Percentiles rank a stretch among this genome's conserved stretches.
Conservation (phyloP, 192 early-diverging fungal species). For the Lobulomyces angularis region DNA sequence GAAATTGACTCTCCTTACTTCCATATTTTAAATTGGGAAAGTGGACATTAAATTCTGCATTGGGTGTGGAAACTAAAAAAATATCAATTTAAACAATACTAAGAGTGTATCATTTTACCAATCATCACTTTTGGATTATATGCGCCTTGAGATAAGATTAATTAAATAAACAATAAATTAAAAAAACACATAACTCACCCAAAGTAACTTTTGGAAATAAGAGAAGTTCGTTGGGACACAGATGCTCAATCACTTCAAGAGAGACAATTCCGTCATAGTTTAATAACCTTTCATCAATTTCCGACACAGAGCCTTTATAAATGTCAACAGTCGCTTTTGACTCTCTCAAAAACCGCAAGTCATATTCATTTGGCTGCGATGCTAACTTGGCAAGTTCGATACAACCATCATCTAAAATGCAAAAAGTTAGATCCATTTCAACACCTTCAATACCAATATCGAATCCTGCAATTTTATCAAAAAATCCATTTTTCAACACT, state of each 20-base stretch:
- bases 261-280: conserved; percentile 64
- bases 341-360: conserved; percentile 45
- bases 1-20: conserved; percentile 41
- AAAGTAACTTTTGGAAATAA: no score
- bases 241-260: conserved; percentile 47
- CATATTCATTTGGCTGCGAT: conserved; percentile 49
- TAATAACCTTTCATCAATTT: conserved; percentile 32
- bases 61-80: conserved; percentile 39
- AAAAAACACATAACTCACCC: background rate
- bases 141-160: conserved; percentile 27
- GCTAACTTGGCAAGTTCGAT: conserved; percentile 27
- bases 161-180: background rate
- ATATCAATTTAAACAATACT: background rate
- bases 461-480: conserved; percentile 54
- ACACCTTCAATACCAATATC: no score
- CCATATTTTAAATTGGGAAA: conserved; percentile 70
- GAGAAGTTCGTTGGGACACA: no score
- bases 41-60: conserved; percentile 83
- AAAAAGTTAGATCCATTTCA: no score
- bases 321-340: conserved; percentile 46
- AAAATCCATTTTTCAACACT: conserved; percentile 48
- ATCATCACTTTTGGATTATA: conserved; percentile 60
- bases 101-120: conserved; percentile 54
- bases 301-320: conserved; percentile 48
- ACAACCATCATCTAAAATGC: conserved; percentile 13